Conservation (phyloP, 192 early-diverging fungal genomes). For the Coemansia sp. region DNA sequence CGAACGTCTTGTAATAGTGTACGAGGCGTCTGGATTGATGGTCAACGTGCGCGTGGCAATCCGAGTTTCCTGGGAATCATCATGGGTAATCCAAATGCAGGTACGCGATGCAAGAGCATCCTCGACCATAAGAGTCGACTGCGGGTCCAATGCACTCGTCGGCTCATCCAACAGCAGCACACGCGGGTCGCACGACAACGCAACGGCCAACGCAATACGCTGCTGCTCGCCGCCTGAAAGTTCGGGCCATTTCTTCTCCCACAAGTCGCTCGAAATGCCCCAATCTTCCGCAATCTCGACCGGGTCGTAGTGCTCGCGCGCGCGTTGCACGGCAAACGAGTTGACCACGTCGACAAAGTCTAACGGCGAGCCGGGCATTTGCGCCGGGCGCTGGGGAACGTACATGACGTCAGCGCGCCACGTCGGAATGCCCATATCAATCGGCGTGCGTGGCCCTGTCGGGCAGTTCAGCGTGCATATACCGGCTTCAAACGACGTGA, state of each 20-base stretch:
- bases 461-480: constrained; percentile 48
- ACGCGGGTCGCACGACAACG: constrained; percentile 69
- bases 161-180: constrained; percentile 86
- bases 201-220: constrained; percentile 77
- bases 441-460: constrained; percentile 33
- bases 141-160: constrained; percentile 80
- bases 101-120: constrained; percentile 60
- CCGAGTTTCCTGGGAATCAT: constrained; percentile 63
- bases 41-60: constrained; percentile 51
- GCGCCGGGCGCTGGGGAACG: constrained; percentile 77
- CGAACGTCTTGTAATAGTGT: constrained; percentile 3
- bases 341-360: constrained; percentile 64
- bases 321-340: constrained; percentile 54
- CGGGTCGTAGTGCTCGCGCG: constrained; percentile 57
- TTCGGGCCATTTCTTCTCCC: constrained; percentile 73
- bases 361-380: constrained; percentile 69
- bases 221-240: constrained; percentile 88
- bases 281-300: constrained; percentile 66
- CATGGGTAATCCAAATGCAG: constrained; percentile 84
- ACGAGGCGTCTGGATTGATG: constrained; percentile 30
- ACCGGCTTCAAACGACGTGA: constrained; percentile 65
- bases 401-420: constrained; percentile 83
- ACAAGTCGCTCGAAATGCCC: constrained; percentile 64
- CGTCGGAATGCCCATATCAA: constrained; percentile 61
- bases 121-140: constrained; percentile 69